Evolutionary conservation across 331 rosid genomes (phyloP).

Genomic region (Spiraea crenata): DNA sequence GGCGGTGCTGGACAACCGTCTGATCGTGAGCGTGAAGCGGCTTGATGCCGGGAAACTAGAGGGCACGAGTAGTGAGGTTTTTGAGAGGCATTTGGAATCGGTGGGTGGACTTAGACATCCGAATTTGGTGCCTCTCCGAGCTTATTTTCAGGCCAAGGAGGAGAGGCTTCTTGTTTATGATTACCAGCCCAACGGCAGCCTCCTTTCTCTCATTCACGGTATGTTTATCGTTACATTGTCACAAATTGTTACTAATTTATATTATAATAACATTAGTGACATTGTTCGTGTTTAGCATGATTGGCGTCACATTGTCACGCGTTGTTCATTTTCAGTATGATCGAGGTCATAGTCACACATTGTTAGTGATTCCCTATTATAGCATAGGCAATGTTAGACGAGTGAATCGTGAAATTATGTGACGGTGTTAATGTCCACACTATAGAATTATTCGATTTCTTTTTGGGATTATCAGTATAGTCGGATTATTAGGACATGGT

Average conservation of each 20-base stretch:
- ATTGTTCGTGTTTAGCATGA: no score
- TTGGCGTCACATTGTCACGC: no score
- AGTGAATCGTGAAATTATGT: no score
- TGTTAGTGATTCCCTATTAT: no score
- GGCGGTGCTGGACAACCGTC: constrained; percentile 75
- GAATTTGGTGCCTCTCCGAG: constrained; percentile 75
- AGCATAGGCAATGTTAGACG: no score
- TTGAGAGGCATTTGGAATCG: constrained; percentile 78
- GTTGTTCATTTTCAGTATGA: no score
- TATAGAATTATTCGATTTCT: background rate
- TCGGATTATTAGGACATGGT: background rate
- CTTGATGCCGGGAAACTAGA: constrained; percentile 61
- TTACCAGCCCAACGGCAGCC: constrained; percentile 79
- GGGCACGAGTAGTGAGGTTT: constrained; percentile 47
- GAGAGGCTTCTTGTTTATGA: constrained; percentile 81
- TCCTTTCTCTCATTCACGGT: constrained; percentile 88
- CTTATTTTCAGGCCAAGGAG: constrained; percentile 82
- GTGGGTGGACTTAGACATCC: constrained; percentile 90
- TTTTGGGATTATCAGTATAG: background rate
- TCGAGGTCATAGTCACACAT: no score
- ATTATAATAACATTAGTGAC: no score
- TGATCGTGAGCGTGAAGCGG: constrained; percentile 77
- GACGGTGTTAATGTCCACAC: no score
- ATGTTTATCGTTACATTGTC: no score
- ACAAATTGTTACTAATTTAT: no score